Evolutionary conservation across 2,329 filamentous ascomycete species (phyloP).

Genomic region (Fusarium concolor): DNA sequence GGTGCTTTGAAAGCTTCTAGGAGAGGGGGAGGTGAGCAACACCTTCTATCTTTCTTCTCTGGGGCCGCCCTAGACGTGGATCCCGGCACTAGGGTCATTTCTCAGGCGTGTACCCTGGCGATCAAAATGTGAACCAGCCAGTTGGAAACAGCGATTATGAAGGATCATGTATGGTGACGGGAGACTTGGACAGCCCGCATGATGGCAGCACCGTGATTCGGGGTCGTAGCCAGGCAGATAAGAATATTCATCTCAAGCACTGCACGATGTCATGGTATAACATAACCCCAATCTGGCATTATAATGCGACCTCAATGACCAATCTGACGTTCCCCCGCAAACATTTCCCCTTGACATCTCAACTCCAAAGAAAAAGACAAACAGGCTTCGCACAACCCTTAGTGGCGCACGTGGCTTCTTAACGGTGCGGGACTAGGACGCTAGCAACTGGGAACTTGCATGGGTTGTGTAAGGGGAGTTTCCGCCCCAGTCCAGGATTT

Average conservation of each 20-base stretch:
- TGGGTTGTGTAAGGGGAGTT: conserved; percentile 33
- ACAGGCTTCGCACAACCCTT: conserved; percentile 31
- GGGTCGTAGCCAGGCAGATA: conserved; percentile 15
- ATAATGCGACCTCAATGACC: conserved; percentile 42
- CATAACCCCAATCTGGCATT: conserved; percentile 27
- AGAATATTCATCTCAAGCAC: background rate
- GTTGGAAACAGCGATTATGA: conserved; percentile 34
- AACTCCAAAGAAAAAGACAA: conserved; percentile 19
- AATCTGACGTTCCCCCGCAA: conserved; percentile 42
- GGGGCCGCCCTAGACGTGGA: conserved; percentile 28
- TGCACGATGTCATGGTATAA: conserved; percentile 24
- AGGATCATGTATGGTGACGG: conserved; percentile 26
- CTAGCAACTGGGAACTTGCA: conserved; percentile 32
- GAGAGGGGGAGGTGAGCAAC: background rate
- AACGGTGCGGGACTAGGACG: conserved; percentile 49
- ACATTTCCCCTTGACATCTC: conserved; percentile 28
- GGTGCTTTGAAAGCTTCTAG: conserved; percentile 16
- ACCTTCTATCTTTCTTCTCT: conserved; percentile 15
- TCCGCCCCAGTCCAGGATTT: conserved; percentile 12
- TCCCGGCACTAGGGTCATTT: conserved; percentile 35
- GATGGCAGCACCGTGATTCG: conserved; percentile 27
- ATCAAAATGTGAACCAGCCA: conserved; percentile 34
- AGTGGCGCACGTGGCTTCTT: conserved; percentile 48
- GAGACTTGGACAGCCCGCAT: conserved; percentile 15
- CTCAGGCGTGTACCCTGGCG: conserved; percentile 31